Base-by-base conservation (phyloP, 2,329 filamentous ascomycete species). In the Apiospora kogelbergensis region DNA sequence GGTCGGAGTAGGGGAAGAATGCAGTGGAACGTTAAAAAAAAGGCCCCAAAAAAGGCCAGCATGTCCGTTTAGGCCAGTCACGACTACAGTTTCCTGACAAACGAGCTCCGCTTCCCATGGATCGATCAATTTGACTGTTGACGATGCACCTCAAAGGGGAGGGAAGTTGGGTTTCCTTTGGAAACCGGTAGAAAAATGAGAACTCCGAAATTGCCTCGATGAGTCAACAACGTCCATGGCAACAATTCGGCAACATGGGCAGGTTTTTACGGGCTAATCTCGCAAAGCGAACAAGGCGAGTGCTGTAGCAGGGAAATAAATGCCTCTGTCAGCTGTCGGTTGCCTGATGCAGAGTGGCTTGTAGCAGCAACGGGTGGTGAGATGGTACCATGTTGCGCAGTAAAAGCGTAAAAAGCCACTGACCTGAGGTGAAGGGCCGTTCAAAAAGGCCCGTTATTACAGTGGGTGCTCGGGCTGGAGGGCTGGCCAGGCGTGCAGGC, bases 341-440 rank as follows among this genome's bases (percentile, higher is more conserved):
- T 57, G 48, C 48, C 48, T 57, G 48, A 57, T 57, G 48, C 48
- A 57, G 48, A 57, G 48, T 57, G 48, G 48, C 48, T 57, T 57
- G 26, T 30, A 17, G 26, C 26, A 33, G 15, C 24, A 57, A 33
- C 48, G 15, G 48, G 48, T 57, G 48, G 48, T 57, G 48, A 57
- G 48, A 57, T 57, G 48, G 48, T 33, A n/a, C 53, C 53, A 60
- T 60, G 7, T 33, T 17, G 30, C 53, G 53, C 53, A n/a, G 53
- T 60, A 37, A 60, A 60, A 15, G 40, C 40, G 40, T 42, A 42
- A 42, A 42, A 42, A 37, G 53, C 53, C 53, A 60, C 30, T 60
- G 53, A 60, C 30, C 26, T 33, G 9, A n/a, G 17, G 20, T 10
- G 30, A 33, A 60, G 17, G 53, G 30, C 48, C 48, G 48, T 57